A percentile compares a stretch with the other conserved stretches of the same genome.
These are phyloP conservation scores for Aureobasidium sp. DNA, from an alignment of 2,329 filamentous ascomycete genomes.

Conservation along the genomic window DNA sequence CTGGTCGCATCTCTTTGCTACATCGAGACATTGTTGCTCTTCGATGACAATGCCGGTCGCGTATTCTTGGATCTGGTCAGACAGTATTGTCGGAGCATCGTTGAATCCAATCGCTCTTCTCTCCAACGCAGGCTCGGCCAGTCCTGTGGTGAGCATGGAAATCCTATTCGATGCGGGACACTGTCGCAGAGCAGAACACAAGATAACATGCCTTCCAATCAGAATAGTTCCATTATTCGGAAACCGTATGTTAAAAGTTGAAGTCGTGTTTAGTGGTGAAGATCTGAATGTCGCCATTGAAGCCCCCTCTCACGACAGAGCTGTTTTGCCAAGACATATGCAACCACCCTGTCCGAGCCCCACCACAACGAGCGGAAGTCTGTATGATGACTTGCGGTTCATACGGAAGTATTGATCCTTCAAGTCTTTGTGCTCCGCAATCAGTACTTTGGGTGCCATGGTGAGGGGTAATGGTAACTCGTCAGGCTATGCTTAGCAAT, in stretches of 20 bases:
- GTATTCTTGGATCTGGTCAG: not conserved
- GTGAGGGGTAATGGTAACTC: slow-evolving; percentile 9
- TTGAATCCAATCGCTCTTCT: not conserved
- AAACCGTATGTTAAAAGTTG: not conserved
- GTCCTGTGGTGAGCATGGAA: not conserved
- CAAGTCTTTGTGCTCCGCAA: not conserved
- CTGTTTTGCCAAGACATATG: slow-evolving; percentile 5
- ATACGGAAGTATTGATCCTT: not conserved
- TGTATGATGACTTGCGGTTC: not conserved
- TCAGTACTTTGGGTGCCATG: not conserved
- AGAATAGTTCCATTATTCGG: not conserved
- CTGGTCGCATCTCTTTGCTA: not conserved
- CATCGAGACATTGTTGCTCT: not conserved
- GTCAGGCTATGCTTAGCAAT: not conserved
- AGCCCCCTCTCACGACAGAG: slow-evolving; percentile 10
- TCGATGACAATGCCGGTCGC: not conserved
- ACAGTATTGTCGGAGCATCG: not conserved
- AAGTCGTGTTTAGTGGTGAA: not conserved
- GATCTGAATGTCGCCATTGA: slow-evolving; percentile 13
- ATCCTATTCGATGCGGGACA: not conserved
- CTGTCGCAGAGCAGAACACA: not conserved
- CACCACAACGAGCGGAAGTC: not conserved
- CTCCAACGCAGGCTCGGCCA: not conserved
- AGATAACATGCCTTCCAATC: not conserved
- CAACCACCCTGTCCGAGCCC: not conserved